A percentile compares a stretch with the other conserved stretches of the same genome.
Evolutionary conservation across 306 rosid genomes (phyloP).

Genomic region (Acacia acuminata): DNA sequence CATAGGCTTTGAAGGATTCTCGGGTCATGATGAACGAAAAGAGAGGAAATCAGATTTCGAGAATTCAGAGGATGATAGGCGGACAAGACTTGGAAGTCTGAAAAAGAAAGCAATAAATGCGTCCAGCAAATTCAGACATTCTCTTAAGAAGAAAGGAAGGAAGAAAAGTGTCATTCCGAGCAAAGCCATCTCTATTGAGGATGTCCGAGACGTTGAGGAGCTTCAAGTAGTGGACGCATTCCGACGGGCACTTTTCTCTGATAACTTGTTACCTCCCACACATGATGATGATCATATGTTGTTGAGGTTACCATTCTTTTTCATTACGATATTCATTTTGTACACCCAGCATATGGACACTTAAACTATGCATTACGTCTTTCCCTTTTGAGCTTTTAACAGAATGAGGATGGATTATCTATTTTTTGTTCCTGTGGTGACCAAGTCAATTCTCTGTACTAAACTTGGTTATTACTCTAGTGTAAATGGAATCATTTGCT

Average conservation of each 20-base stretch:
- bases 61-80: constrained; percentile 62
- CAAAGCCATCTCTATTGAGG: constrained; percentile 55
- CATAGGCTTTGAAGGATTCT: constrained; percentile 59
- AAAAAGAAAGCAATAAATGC: constrained; percentile 65
- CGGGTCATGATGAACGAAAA: constrained; percentile 49
- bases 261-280: constrained; percentile 54
- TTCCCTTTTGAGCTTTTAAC: neutral
- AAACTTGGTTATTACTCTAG: neutral
- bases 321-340: neutral
- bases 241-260: constrained; percentile 50
- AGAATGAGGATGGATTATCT: neutral
- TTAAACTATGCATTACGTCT: neutral
- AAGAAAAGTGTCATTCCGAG: constrained; percentile 29
- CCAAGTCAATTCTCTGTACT: neutral
- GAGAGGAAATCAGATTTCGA: constrained; percentile 57
- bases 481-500: neutral
- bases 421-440: neutral
- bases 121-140: constrained; percentile 58
- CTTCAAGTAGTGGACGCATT: constrained; percentile 55
- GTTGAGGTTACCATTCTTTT: constrained; percentile 46
- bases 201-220: constrained; percentile 58
- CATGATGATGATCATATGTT: constrained; percentile 62
- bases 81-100: constrained; percentile 50
- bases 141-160: constrained; percentile 51
- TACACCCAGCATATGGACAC: neutral